Percentiles rank a stretch among this genome's conserved stretches.
Evolutionary conservation across 495 filamentous ascomycete genomes (phyloP).

Genomic region (Xanthoparmelia taractica): DNA sequence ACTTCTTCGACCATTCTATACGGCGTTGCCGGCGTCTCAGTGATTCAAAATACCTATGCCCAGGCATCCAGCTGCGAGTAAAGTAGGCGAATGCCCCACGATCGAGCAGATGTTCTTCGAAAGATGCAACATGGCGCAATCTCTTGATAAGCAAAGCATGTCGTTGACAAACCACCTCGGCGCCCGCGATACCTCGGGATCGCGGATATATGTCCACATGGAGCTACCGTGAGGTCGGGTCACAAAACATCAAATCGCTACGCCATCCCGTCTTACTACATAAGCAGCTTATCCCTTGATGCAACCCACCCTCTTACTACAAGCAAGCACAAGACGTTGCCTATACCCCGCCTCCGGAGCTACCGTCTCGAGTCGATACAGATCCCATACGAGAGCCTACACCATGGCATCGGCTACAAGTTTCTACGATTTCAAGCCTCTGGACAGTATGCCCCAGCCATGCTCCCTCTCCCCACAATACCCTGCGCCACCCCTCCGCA

Average conservation of each 20-base stretch:
- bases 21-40: background rate
- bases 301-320: background rate
- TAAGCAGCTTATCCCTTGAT: background rate
- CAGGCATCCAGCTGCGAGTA: too few relatives aligned
- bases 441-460: conserved; percentile 52
- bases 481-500: conserved; percentile 8
- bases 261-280: background rate
- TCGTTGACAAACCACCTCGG: background rate
- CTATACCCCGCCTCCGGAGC: background rate
- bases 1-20: too few relatives aligned
- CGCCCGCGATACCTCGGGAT: conserved; percentile 2
- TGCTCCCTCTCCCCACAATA: background rate
- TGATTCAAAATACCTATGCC: too few relatives aligned
- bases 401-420: conserved; percentile 82
- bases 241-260: background rate
- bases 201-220: background rate
- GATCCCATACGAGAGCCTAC: background rate
- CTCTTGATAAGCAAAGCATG: background rate
- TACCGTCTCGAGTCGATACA: background rate
- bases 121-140: background rate
- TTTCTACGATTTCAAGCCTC: conserved; percentile 87
- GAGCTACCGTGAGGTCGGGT: background rate
- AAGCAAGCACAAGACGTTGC: background rate
- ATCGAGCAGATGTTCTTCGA: background rate
- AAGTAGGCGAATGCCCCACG: too few relatives aligned